Conservation (phyloP, 257 asterid species). For the Ophiorrhiza pumila region DNA sequence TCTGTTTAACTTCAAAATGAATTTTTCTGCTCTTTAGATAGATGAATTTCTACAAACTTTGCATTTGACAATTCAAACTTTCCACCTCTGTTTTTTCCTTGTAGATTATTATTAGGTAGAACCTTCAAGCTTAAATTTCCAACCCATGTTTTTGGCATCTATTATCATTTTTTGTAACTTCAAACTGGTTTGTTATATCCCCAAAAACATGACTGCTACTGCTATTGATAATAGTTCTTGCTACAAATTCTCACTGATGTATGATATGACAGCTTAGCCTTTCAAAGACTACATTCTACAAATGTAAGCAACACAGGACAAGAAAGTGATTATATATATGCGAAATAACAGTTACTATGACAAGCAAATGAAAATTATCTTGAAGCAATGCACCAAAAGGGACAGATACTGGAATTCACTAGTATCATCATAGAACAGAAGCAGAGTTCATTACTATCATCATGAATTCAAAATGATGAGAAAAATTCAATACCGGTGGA, state of each 20-base stretch:
- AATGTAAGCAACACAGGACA: neutral
- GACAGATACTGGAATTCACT: neutral
- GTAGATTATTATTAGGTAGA: too few relatives aligned
- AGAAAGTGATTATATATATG: too few relatives aligned
- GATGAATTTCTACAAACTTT: neutral
- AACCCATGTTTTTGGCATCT: too few relatives aligned
- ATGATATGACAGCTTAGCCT: neutral
- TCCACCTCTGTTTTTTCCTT: too few relatives aligned
- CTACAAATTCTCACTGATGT: neutral
- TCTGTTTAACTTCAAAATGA: neutral
- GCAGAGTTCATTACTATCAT: neutral
- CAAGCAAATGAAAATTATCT: neutral
- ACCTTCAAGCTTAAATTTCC: too few relatives aligned
- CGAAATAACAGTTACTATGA: too few relatives aligned
- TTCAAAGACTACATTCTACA: neutral
- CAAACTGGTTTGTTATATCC: neutral
- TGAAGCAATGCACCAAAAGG: neutral
- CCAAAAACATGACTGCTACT: neutral
- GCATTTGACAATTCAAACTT: neutral
- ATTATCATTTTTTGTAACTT: too few relatives aligned
- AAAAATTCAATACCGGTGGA: constrained; percentile 52
- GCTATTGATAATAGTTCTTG: neutral
- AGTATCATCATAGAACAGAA: too few relatives aligned
- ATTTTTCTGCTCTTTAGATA: too few relatives aligned
- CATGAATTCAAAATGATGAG: neutral